These are phyloP conservation scores for Coprinopsis marcescibilis DNA, from an alignment of 768 basidiomycete species.

Conservation along the genomic window DNA sequence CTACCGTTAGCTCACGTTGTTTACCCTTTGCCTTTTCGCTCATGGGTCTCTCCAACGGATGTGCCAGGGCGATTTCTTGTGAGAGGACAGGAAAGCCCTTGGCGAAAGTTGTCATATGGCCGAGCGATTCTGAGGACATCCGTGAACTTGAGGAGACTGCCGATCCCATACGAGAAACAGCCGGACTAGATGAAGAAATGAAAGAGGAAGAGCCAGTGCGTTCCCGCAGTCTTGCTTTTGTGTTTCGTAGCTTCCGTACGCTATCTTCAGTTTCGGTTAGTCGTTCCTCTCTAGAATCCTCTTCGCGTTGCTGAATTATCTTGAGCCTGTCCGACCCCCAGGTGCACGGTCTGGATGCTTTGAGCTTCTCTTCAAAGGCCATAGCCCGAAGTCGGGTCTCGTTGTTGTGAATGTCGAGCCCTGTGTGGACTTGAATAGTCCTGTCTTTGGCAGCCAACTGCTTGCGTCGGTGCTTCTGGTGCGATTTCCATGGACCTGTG, in stretches of 20 bases:
- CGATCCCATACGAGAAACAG: too few species aligned
- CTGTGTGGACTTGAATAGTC: slow-evolving; percentile 30
- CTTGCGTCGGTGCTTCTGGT: slow-evolving; percentile 25
- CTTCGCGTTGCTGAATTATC: neutral
- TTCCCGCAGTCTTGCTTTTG: too few species aligned
- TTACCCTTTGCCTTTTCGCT: slow-evolving; percentile 10
- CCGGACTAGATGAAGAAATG: too few species aligned
- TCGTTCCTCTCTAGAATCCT: neutral
- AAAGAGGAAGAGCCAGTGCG: too few species aligned
- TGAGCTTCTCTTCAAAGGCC: slow-evolving; percentile 41
- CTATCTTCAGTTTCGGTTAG: neutral
- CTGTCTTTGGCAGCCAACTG: slow-evolving; percentile 23
- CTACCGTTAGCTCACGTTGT: neutral
- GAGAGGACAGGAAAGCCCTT: neutral
- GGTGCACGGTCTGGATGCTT: slow-evolving; percentile 3
- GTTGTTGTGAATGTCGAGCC: slow-evolving; percentile 38
- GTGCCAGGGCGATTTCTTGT: neutral
- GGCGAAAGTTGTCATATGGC: neutral
- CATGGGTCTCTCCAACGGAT: neutral
- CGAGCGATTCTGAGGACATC: slow-evolving; percentile 14
- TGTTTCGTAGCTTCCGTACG: neutral
- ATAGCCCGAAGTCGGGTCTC: slow-evolving; percentile 38
- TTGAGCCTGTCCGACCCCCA: neutral
- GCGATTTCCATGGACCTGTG: slow-evolving; percentile 25
- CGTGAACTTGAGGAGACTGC: neutral